Evolutionary conservation across 106 monocot genomes (phyloP), one percentile per base, ranked within the genome.

Genomic region (Platanthera zijinensis): DNA sequence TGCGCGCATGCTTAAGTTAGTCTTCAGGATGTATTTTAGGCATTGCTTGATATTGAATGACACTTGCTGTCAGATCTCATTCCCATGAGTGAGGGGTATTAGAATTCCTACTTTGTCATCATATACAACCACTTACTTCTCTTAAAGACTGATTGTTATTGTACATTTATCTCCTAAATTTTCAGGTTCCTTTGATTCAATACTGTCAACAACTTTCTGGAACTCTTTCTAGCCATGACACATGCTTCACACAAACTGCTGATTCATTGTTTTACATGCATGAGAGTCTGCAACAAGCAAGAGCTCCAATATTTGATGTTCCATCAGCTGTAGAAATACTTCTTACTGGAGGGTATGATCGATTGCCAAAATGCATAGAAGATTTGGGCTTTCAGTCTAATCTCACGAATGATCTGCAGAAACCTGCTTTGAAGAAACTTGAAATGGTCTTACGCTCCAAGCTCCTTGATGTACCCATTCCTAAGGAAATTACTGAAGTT

Each of bases 211-310:
- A 97, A 71, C 89, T 97, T 77, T 81, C 89, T 69, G 72, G 89
- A 71, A 97, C 93, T 69, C 94, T 97, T 68, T 97, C 96, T 56
- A 97, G 93, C 79, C 96, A 97, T 82, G 96, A 97, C 46, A 91
- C 89, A 59, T 93, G 96, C 78, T 97, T 97, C 73, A 93, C 89
- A 22, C 96, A 97, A 82, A 91, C 96, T 75, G 96, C 96, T 10
- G 96, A 97, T 79, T 97, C 96, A 30, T 77, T 97, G 18, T 97
- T 91, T 76, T 97, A 76, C 78, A 91, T 88, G 85, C 96, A 97
- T 54, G 96, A 97, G 67, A 85, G 79, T 8, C 75, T 97, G 79
- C 96, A 94, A 63, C 96, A 97, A 80, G 93, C 96, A 78, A 89
- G 91, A 81, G 96, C 93, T 72, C 96, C 96, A 71, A 80, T 94